Base-by-base conservation (phyloP, 2,329 filamentous ascomycete species). In the Aspergillus sp. region DNA sequence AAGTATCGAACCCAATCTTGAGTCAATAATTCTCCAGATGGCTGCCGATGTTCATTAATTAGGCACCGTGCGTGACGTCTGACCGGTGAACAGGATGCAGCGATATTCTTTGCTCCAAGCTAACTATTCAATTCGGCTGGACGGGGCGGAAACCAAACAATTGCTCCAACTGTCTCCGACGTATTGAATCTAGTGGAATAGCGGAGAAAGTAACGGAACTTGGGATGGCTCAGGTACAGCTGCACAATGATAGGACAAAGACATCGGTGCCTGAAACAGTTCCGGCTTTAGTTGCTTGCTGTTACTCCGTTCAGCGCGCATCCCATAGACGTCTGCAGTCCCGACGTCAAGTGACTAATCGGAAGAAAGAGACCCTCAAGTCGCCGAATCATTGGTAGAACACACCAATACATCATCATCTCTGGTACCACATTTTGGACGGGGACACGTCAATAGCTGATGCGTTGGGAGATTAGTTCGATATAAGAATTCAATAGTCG, bases 381-480 rank as follows among this genome's bases (percentile, higher is more conserved):
- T 17, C 21, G 23, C 8, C 10, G 23, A 19, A 30, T 17, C 23
- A n/a, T 30, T 17, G 15, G 47, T 8, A 32, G 25, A 30, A 23
- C 47, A 8, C 8, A 15, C 32, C 5, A 36, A 5, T 36, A 11
- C 30, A 32, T 1, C 32, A 36, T 36, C 32, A 3, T 36, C 32
- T 36, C 32, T 13, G 32, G 32, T 41, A 53, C 51, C 51, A 23
- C 36, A 21, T 21, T 15, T n/a, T 55, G 25, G 53, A 17, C n/a
- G 15, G n/a, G 53, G 27, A 41, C 53, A 55, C 53, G 53, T 55
- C 53, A 55, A 55, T 55, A 55, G 53, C 25, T 55, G 53, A 55
- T 42, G 41, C 10, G 53, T 47, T 54, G 39, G 53, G 25, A 11
- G 11, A 25, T 49, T 49, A 49, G 44, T 49, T 49, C 25, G 11